These are phyloP conservation scores for Filobasidium wieringae DNA, from an alignment of 768 basidiomycete species.

Conservation along the genomic window DNA sequence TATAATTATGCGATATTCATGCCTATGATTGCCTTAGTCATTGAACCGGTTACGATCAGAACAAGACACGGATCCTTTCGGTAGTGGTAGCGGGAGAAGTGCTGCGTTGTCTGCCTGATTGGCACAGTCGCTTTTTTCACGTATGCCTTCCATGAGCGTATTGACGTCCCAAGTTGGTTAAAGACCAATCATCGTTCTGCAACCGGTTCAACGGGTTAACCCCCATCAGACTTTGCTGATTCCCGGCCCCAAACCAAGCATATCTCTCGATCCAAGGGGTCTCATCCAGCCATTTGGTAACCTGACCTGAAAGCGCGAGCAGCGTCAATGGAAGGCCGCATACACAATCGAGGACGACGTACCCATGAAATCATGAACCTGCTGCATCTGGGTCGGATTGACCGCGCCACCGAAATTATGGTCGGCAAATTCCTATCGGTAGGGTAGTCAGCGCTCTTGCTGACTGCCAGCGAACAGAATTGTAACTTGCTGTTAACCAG, in stretches of 20 bases:
- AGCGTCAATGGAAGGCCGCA: not conserved
- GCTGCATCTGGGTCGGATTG: not conserved
- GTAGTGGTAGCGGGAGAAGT: no score
- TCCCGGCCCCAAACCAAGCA: conserved; percentile 14
- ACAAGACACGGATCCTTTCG: no score
- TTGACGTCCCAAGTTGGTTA: conserved; percentile 7
- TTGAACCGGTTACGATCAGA: no score
- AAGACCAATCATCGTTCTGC: conserved; percentile 6
- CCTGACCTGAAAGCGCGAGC: not conserved
- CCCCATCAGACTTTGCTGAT: not conserved
- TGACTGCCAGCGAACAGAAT: not conserved
- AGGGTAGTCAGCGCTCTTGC: not conserved
- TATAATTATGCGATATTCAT: no score
- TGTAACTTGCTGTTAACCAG: conserved; percentile 6
- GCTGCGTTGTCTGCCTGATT: no score
- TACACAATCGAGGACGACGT: not conserved
- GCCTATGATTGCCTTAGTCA: no score
- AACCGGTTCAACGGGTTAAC: conserved; percentile 9
- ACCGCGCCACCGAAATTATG: conserved; percentile 3
- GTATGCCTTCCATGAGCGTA: conserved; percentile 3
- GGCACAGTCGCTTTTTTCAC: not conserved
- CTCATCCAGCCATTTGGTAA: conserved; percentile 8
- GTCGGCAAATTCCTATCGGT: conserved; percentile 1
- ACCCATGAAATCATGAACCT: conserved; percentile 14
- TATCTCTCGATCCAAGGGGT: conserved; percentile 6